Evolutionary conservation across 1,139 yeast species (phyloP), one percentile per base, ranked within the genome.

Genomic region (Kodamaea fungicola): DNA sequence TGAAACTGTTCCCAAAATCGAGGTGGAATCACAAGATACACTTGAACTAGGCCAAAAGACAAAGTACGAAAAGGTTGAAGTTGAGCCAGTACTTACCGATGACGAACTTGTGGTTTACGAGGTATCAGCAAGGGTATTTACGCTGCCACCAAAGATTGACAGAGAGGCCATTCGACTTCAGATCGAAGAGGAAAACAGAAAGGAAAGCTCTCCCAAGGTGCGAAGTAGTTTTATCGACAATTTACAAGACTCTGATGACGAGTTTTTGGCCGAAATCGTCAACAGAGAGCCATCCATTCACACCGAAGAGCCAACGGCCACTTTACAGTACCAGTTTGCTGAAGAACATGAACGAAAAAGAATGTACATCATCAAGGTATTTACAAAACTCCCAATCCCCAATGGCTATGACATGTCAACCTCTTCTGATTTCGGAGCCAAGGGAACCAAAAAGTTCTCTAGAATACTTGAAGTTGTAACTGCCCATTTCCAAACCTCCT

Each of bases 381-480:
- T 52, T 16, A 58, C 67, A 22, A 67, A 67, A 42, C 37, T 65
- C 12, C 54, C 57, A 1, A 40, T 46, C 4, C 57, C 55, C 2
- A 10, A 24, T 7, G 37, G 37, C 16, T 40, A 41, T 8, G 38
- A 39, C 8, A 35, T 51, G 3, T 35, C 30, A 7, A 41, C 43
- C 4, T 46, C 51, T 13, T 43, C 52, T 8, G 64, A 61, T 30
- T 62, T 64, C 39, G 62, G 62, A 8, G 53, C 62, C 12, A 60
- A 57, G 36, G 72, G 71, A 6, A 53, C 62, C 13, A 63, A 61
- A 39, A 44, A 47, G 24, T 58, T 58, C 37, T 43, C 42, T n/a
- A 41, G 44, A 19, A 52, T 57, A 1, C 30, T 50, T 31, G 50
- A 49, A 8, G 40, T 49, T 1, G 44, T 52, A 19, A 27, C 37